A percentile compares a stretch with the other conserved stretches of the same genome.
Evolutionary conservation across 139 green algal genomes (phyloP).

Genomic region (Coccomyxa sp.): DNA sequence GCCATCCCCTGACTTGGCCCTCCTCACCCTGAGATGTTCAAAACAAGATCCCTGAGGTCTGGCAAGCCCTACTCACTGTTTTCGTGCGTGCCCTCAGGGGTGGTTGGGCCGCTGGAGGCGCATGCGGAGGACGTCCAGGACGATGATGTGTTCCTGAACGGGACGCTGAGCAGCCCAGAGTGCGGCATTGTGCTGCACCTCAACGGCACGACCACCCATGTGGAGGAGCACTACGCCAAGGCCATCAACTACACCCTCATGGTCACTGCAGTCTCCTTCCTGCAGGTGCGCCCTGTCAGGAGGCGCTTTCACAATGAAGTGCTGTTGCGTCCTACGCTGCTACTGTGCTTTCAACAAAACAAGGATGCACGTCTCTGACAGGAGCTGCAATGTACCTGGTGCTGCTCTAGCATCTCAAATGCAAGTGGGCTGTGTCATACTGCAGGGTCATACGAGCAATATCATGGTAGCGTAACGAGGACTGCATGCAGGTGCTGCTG

Average conservation of each 20-base stretch:
- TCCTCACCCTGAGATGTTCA: slow-evolving; percentile 2
- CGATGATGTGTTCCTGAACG: slow-evolving; percentile 36
- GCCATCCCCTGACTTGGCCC: background rate
- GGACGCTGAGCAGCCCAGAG: slow-evolving; percentile 38
- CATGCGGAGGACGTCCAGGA: background rate
- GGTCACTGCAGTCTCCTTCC: slow-evolving; percentile 49
- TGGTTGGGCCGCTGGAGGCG: background rate
- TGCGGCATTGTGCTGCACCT: slow-evolving; percentile 51
- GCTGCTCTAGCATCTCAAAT: background rate
- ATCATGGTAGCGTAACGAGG: too few species aligned
- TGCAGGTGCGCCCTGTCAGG: slow-evolving; percentile 32
- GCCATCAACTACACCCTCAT: slow-evolving; percentile 74
- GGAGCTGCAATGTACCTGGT: too few species aligned
- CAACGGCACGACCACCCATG: slow-evolving; percentile 40
- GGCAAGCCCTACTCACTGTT: background rate
- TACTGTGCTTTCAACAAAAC: too few species aligned
- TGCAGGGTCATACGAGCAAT: too few species aligned
- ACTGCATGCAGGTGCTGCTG: slow-evolving; percentile 66
- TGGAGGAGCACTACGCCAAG: slow-evolving; percentile 72
- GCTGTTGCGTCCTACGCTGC: too few species aligned
- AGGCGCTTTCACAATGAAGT: too few species aligned
- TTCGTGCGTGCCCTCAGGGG: background rate
- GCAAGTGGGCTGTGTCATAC: background rate
- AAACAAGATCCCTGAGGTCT: background rate
- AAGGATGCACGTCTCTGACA: too few species aligned